A percentile compares a stretch with the other conserved stretches of the same genome.
Conservation (phyloP, 2,329 filamentous ascomycete genomes). For the Balansia obtecta region DNA sequence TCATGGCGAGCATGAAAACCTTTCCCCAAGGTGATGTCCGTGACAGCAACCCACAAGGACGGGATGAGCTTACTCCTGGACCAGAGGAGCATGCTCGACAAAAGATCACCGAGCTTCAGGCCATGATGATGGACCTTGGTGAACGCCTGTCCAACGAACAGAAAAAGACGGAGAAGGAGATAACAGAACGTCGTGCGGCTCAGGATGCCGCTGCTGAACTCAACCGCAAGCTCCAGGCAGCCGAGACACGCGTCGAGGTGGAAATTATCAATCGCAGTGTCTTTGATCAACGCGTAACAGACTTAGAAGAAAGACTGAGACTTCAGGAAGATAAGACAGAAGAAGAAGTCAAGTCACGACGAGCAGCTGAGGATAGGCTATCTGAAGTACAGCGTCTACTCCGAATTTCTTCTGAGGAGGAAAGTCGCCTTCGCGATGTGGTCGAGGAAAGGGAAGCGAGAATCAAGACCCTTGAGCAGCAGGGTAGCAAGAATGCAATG, state of each 20-base stretch:
- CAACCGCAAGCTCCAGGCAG: constrained; percentile 40
- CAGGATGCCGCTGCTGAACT: constrained; percentile 43
- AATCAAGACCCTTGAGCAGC: constrained; percentile 47
- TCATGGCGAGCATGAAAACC: constrained; percentile 12
- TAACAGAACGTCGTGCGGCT: constrained; percentile 33
- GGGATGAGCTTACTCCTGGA: constrained; percentile 38
- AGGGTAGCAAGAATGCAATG: constrained; percentile 42
- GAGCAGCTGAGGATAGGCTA: constrained; percentile 58
- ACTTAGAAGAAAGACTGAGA: constrained; percentile 57
- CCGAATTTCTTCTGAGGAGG: constrained; percentile 59
- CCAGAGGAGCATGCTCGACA: constrained; percentile 38
- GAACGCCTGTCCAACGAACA: constrained; percentile 39
- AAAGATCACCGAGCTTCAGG: constrained; percentile 46
- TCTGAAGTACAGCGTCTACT: constrained; percentile 61
- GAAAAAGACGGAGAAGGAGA: constrained; percentile 35
- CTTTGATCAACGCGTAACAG: constrained; percentile 48
- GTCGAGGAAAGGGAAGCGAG: constrained; percentile 59
- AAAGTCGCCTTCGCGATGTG: constrained; percentile 52
- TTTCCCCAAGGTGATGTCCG: constrained; percentile 20
- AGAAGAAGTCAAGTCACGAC: constrained; percentile 48
- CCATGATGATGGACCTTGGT: constrained; percentile 48
- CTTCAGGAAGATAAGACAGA: constrained; percentile 52
- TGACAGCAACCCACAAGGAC: constrained; percentile 39
- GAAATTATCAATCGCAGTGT: constrained; percentile 49
- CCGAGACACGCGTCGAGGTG: constrained; percentile 46